phyloP scores from a whole-genome alignment of 2,329 filamentous ascomycete genomes.

The Xylariales sp. region DNA sequence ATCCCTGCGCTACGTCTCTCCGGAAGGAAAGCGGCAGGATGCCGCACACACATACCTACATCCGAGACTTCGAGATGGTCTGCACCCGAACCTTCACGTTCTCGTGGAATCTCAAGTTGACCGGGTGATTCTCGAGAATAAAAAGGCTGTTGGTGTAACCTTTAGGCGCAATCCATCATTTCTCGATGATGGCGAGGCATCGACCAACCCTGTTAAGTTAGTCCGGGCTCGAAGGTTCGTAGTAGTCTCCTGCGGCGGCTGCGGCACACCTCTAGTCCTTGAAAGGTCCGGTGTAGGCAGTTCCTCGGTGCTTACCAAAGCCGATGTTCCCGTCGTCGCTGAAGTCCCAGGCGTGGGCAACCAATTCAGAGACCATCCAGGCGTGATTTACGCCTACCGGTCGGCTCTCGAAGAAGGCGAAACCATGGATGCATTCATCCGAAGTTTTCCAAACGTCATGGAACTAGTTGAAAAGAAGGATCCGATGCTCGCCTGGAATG shows the following conservation, averaged over 20 bases:
- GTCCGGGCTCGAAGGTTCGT: not conserved
- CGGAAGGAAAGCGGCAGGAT: not conserved
- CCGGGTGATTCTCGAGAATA: not conserved
- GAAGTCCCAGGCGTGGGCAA: not conserved
- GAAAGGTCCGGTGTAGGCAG: not conserved
- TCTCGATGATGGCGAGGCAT: not conserved
- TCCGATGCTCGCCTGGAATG: not conserved
- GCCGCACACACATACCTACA: not conserved
- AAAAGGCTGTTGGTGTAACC: not conserved
- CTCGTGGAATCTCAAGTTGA: not conserved
- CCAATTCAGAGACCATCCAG: not conserved
- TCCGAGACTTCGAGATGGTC: not conserved
- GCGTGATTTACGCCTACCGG: not conserved
- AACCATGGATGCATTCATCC: not conserved
- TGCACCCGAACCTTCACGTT: not conserved
- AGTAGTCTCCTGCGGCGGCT: not conserved
- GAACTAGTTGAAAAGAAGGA: not conserved
- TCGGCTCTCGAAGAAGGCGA: not conserved
- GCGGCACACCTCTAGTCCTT: not conserved
- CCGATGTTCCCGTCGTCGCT: not conserved
- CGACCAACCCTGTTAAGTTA: not conserved
- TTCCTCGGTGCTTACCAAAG: not conserved
- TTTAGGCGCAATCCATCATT: not conserved
- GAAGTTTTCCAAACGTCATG: not conserved
- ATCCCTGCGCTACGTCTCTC: conserved; percentile 19